Evolutionary conservation across 2,329 filamentous ascomycete species (phyloP).

Genomic region (Canariomyces notabilis): DNA sequence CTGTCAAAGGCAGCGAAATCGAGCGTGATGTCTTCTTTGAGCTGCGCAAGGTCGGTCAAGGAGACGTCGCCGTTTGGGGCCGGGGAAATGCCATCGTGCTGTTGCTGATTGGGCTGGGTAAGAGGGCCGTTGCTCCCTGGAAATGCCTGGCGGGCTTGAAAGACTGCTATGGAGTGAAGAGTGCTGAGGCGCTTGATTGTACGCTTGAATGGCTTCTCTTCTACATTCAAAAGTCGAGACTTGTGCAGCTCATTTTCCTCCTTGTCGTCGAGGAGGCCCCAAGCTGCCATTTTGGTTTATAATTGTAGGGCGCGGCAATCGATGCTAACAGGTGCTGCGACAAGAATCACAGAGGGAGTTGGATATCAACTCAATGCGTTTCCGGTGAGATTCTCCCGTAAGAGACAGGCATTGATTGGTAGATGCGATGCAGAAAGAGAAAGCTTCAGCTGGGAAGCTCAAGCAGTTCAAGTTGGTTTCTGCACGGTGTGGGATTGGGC

Average conservation of each 20-base stretch:
- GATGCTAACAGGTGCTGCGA: neutral
- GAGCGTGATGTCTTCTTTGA: constrained; percentile 77
- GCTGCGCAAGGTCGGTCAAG: constrained; percentile 51
- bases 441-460: too few relatives aligned
- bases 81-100: constrained; percentile 30
- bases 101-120: constrained; percentile 33
- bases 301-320: neutral
- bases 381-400: too few relatives aligned
- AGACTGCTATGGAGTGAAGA: constrained; percentile 58
- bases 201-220: constrained; percentile 88
- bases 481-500: too few relatives aligned
- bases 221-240: constrained; percentile 77
- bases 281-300: constrained; percentile 40
- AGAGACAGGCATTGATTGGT: too few relatives aligned
- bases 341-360: neutral
- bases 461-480: too few relatives aligned
- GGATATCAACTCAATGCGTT: too few relatives aligned
- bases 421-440: too few relatives aligned
- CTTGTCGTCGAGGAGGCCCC: constrained; percentile 65
- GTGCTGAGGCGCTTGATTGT: constrained; percentile 75
- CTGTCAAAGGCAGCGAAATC: constrained; percentile 87
- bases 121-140: constrained; percentile 45
- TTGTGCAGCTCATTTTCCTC: constrained; percentile 85
- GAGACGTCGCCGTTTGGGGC: neutral
- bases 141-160: constrained; percentile 50